phyloP scores from a whole-genome alignment of 176 grass and related monocot species.

The Zoysia japonica region DNA sequence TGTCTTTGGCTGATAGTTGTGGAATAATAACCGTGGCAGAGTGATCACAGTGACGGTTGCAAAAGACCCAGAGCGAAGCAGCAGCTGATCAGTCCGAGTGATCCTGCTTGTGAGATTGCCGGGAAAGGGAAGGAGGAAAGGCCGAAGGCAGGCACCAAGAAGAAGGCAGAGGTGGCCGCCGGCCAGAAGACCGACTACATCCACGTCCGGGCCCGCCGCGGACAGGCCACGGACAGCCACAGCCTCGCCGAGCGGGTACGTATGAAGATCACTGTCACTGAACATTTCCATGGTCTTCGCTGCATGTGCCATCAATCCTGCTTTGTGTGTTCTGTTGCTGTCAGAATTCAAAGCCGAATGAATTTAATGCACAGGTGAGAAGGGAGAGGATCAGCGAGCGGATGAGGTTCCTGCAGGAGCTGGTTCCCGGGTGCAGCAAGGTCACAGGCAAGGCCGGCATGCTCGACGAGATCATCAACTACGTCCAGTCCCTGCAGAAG shows the following conservation, averaged over 20 bases:
- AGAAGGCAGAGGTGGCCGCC: constrained; percentile 41
- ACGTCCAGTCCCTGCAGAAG: constrained; percentile 97
- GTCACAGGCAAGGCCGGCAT: constrained; percentile 97
- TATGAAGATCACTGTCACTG: neutral
- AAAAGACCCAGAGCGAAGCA: constrained; percentile 52
- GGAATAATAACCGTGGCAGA: constrained; percentile 6
- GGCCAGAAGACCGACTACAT: constrained; percentile 77
- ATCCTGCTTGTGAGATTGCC: neutral
- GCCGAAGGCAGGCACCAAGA: constrained; percentile 44
- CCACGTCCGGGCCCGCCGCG: constrained; percentile 91
- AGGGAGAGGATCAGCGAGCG: constrained; percentile 97
- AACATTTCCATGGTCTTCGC: neutral
- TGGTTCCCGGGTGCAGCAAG: constrained; percentile 98
- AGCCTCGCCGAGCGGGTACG: constrained; percentile 95
- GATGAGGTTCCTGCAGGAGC: constrained; percentile 92
- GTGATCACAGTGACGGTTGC: constrained; percentile 11
- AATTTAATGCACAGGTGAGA: constrained; percentile 57
- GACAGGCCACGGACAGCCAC: constrained; percentile 98
- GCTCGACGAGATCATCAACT: constrained; percentile 99
- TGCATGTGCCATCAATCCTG: too few relatives aligned
- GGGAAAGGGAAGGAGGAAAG: constrained; percentile 48
- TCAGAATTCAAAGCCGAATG: constrained; percentile 15
- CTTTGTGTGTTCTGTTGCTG: neutral
- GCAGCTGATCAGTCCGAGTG: neutral
- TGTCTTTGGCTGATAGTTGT: constrained; percentile 16